These are phyloP conservation scores for Ilyonectria destructans DNA, from an alignment of 2,329 filamentous ascomycete species.

Conservation along the genomic window DNA sequence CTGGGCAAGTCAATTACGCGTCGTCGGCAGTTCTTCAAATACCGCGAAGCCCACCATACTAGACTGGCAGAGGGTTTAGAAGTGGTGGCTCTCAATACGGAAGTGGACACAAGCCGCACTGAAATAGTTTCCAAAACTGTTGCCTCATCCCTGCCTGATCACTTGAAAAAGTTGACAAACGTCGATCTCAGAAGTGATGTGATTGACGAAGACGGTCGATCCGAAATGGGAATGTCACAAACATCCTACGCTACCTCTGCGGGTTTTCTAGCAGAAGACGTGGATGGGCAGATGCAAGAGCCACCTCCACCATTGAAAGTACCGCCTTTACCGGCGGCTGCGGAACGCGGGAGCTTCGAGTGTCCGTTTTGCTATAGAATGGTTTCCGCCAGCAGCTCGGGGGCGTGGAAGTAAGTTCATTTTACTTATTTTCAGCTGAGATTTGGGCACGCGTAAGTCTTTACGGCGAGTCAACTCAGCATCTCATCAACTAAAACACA, in stretches of 20 bases:
- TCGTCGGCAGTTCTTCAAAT: conserved; percentile 56
- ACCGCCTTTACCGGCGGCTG: conserved; percentile 45
- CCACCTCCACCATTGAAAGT: conserved; percentile 16
- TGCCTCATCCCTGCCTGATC: conserved; percentile 44
- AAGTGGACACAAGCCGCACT: conserved; percentile 19
- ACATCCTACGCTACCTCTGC: conserved; percentile 52
- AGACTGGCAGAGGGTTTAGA: conserved; percentile 51
- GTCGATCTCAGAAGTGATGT: not conserved
- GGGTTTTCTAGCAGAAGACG: not conserved
- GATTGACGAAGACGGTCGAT: conserved; percentile 42
- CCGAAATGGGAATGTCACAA: conserved; percentile 44
- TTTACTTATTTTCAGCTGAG: not conserved
- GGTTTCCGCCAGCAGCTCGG: conserved; percentile 46
- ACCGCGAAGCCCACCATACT: conserved; percentile 54
- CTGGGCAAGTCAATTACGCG: conserved; percentile 55
- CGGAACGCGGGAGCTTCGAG: conserved; percentile 51
- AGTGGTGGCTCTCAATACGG: conserved; percentile 11
- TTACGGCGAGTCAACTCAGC: not conserved
- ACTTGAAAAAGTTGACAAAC: conserved; percentile 23
- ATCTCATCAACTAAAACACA: not conserved
- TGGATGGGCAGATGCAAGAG: not conserved
- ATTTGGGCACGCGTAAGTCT: not conserved
- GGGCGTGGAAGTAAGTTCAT: conserved; percentile 52
- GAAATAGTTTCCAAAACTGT: conserved; percentile 35
- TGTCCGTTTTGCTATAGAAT: conserved; percentile 60